Conservation (phyloP, 768 basidiomycete species). For the Mycena polygramma region DNA sequence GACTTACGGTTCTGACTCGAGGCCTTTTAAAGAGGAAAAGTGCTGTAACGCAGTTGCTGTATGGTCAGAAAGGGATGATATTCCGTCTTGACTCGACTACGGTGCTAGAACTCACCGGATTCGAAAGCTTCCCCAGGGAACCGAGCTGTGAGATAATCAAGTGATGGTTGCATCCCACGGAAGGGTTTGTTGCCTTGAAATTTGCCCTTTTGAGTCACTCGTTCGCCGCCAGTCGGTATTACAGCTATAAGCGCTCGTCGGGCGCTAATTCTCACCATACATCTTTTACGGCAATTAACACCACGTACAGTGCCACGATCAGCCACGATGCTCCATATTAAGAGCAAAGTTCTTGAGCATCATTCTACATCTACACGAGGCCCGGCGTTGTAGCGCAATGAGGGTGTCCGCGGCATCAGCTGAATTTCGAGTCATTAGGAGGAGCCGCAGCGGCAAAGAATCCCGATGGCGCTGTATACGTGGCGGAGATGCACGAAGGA, state of each 20-base stretch:
- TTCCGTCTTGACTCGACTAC: constrained; percentile 23
- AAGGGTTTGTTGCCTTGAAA: not conserved
- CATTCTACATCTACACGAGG: constrained; percentile 34
- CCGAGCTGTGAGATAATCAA: constrained; percentile 30
- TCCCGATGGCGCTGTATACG: not conserved
- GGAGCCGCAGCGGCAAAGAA: constrained; percentile 14
- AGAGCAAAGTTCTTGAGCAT: constrained; percentile 13
- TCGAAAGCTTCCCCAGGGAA: constrained; percentile 15
- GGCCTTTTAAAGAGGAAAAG: constrained; percentile 16
- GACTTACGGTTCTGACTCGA: not conserved
- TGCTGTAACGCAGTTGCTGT: constrained; percentile 31
- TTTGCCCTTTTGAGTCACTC: constrained; percentile 20
- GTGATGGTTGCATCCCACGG: constrained; percentile 26
- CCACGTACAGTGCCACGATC: not conserved
- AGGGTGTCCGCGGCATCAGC: constrained; percentile 19
- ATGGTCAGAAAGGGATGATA: constrained; percentile 12
- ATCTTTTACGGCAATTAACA: constrained; percentile 9
- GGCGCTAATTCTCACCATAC: constrained; percentile 6
- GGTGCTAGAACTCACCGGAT: constrained; percentile 4
- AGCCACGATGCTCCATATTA: not conserved
- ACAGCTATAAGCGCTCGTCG: constrained; percentile 25
- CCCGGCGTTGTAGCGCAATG: constrained; percentile 16
- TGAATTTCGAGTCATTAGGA: constrained; percentile 24
- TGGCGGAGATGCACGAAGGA: not conserved
- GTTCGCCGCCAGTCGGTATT: constrained; percentile 3